These are phyloP conservation scores for Chionographis japonica DNA, from an alignment of 106 monocot species.

Conservation along the genomic window DNA sequence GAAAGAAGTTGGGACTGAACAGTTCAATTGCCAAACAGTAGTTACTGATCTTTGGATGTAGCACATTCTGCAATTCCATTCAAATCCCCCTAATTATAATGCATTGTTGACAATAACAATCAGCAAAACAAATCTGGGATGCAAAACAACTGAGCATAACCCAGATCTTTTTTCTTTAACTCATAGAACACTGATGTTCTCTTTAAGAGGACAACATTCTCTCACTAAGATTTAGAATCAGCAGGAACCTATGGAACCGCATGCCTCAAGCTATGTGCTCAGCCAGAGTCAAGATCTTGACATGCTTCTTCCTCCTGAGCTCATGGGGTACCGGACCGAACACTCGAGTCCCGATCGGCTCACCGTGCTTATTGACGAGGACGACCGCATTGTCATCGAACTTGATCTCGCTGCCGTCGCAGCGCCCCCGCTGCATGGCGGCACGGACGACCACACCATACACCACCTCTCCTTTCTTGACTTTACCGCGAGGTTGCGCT, in stretches of 20 bases:
- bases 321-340: slow-evolving; percentile 92
- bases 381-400: slow-evolving; percentile 94
- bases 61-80: too few species aligned
- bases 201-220: too few species aligned
- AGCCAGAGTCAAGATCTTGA: slow-evolving; percentile 84
- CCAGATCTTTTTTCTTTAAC: too few species aligned
- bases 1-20: too few species aligned
- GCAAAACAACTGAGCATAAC: too few species aligned
- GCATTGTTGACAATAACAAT: too few species aligned
- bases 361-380: slow-evolving; percentile 91
- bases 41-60: too few species aligned
- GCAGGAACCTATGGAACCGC: neutral
- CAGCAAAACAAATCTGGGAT: too few species aligned
- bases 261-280: slow-evolving; percentile 73
- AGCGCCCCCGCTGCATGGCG: slow-evolving; percentile 76
- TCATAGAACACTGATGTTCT: too few species aligned
- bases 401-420: slow-evolving; percentile 81
- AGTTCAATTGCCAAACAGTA: too few species aligned
- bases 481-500: slow-evolving; percentile 82
- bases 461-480: slow-evolving; percentile 88
- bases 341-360: slow-evolving; percentile 82
- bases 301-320: slow-evolving; percentile 86
- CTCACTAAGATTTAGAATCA: neutral
- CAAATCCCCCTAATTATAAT: too few species aligned
- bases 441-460: slow-evolving; percentile 89